Evolutionary conservation across 2,329 filamentous ascomycete species (phyloP), one percentile per base, ranked within the genome.

Genomic region (Diaporthe sp.): DNA sequence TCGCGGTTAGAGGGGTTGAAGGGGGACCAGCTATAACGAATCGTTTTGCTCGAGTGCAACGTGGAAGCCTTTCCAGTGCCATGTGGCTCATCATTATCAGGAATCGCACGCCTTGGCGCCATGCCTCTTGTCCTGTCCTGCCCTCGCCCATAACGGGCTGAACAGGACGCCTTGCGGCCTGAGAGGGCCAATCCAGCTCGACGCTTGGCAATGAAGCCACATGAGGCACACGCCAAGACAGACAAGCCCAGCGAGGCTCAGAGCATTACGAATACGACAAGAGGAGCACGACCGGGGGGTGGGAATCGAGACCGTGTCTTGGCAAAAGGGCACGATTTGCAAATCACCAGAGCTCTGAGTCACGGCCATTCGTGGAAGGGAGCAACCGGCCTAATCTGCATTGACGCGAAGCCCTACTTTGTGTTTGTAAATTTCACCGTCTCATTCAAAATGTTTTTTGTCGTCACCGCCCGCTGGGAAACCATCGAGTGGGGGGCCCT

Each of bases 191-290:
- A 55, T 15, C 51, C 25, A 34, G 4, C 25, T 42, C n/a, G n/a
- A 53, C 13, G n/a, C 71, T 65, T 73, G 71, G 58, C 71, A 49
- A 46, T 22, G 53, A 72, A 42, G 44, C 57, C 57, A 72, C 46
- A 53, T 12, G 57, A 53, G 19, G 57, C 71, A 53, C 57, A 31
- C 37, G 57, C 71, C 71, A 62, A 62, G 71, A 39, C 22, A n/a
- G 42, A 49, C 25, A 17, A 61, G 57, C 58, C 58, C 42, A 9
- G 44, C 46, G 44, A 62, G 34, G 57, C 25, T 42, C 46, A 51
- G 37, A 61, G 57, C 71, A 42, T 72, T n/a, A 62, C 57, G 44
- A 72, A 10, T 39, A 42, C 12, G 28, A 46, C 19, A 13, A 22
- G 42, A 37, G 22, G 10, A 44, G 70, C 17, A 51, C 22, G 70